Percentiles rank a stretch among this genome's conserved stretches.
These are phyloP conservation scores for Saturnispora galanensis DNA, from an alignment of 805 yeast species.

Conservation along the genomic window DNA sequence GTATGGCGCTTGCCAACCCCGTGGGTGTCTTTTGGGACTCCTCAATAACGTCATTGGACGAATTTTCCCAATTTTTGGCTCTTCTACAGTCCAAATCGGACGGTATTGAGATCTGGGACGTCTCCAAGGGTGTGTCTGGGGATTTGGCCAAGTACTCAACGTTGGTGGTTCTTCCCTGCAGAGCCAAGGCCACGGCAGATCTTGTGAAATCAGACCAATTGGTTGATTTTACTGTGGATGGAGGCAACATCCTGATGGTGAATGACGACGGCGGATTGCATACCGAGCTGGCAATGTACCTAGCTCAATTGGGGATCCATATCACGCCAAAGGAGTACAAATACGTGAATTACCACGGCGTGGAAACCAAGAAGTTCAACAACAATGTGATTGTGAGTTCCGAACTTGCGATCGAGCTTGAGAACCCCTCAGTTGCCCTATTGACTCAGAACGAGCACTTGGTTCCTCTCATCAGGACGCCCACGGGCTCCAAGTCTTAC, in stretches of 20 bases:
- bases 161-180: conserved; percentile 49
- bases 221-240: conserved; percentile 48
- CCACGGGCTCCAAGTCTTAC: conserved; percentile 42
- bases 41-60: background rate
- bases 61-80: background rate
- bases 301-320: conserved; percentile 72
- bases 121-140: background rate
- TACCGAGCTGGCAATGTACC: conserved; percentile 54
- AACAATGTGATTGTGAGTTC: conserved; percentile 22
- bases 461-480: conserved; percentile 60
- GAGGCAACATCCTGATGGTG: conserved; percentile 69
- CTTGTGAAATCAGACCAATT: conserved; percentile 39
- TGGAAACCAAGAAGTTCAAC: conserved; percentile 16
- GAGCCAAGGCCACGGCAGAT: conserved; percentile 32
- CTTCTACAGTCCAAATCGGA: background rate
- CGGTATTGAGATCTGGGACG: background rate
- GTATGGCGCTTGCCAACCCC: too few relatives aligned
- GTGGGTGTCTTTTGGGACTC: conserved; percentile 1
- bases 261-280: conserved; percentile 43
- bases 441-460: conserved; percentile 59
- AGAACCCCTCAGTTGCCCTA: conserved; percentile 56
- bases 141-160: conserved; percentile 34
- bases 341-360: conserved; percentile 55
- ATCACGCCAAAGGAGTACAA: conserved; percentile 70
- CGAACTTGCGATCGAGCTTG: conserved; percentile 11